phyloP scores from a whole-genome alignment of 2,329 filamentous ascomycete genomes.

The Chrysoporthe deuterocubensis region DNA sequence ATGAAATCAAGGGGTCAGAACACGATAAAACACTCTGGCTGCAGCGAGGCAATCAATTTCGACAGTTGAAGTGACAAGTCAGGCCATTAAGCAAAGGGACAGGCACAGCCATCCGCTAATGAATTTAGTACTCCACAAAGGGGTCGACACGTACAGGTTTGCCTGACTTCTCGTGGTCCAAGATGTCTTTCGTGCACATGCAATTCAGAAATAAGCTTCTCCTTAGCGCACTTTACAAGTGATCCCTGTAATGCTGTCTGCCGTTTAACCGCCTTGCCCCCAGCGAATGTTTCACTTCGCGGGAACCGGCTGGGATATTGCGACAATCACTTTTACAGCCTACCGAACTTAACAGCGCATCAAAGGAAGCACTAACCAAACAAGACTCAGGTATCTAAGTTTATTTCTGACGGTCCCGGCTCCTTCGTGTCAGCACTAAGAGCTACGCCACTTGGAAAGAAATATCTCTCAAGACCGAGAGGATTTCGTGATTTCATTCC shows the following conservation, averaged over 20 bases:
- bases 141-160: neutral
- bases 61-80: neutral
- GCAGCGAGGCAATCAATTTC: neutral
- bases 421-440: slow-evolving; percentile 5
- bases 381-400: neutral
- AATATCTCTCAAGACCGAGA: neutral
- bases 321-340: neutral
- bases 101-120: neutral
- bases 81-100: neutral
- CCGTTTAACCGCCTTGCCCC: neutral
- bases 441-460: neutral
- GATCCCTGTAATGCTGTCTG: neutral
- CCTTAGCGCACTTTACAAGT: neutral
- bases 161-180: neutral
- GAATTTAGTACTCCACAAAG: neutral
- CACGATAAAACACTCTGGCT: neutral
- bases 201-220: neutral
- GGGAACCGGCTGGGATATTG: neutral
- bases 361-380: neutral
- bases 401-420: neutral
- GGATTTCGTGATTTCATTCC: neutral
- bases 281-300: neutral
- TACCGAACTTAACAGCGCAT: neutral
- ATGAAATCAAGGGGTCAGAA: neutral
- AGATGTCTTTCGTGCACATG: neutral